Evolutionary conservation across 2,329 filamentous ascomycete genomes (phyloP), one percentile per base, ranked within the genome.

Genomic region (Alternaria solani): DNA sequence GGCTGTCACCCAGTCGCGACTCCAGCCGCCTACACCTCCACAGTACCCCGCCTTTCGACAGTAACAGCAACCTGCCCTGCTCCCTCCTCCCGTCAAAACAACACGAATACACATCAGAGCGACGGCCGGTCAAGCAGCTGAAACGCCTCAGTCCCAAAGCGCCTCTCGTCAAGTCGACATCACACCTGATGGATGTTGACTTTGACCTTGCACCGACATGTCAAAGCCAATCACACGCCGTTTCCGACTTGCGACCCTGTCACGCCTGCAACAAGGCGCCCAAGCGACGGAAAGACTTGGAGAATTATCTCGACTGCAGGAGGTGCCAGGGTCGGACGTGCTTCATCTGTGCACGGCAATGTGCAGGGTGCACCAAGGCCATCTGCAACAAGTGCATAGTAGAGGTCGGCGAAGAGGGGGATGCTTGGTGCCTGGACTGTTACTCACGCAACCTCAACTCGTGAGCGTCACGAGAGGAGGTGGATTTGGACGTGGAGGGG

Each of bases 311-410:
- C 47, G 82, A 87, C 68, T 92, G 89, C 73, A 80, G 85, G 65
- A 83, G 85, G 14, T 92, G 89, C 71, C 81, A 83, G 9, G 80
- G 85, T 63, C 82, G 88, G 42, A 86, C 89, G 0, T 92, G 89
- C 73, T 91, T 86, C 70, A 82, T 92, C n/a, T 92, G 89, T 73
- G 85, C 90, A 44, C 80, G 89, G 26, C 81, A 87, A 65, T 92
- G 89, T 67, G 79, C 84, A 12, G 68, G 61, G 16, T 79, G 79
- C 39, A 79, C 81, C 8, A 78, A 82, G 34, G 83, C 86, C 66
- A 81, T 91, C 3, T 92, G 89, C 73, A 90, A 89, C 70, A 82
- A 84, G 18, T 92, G 89, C 76, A 91, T 89, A 72, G 84, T 91
- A 3, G 89, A 92, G 73, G 83, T 82, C 25, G 89, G 88, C 0